Base-by-base conservation (phyloP, 352 stramenopile species). In the Aphanomyces invadans region DNA sequence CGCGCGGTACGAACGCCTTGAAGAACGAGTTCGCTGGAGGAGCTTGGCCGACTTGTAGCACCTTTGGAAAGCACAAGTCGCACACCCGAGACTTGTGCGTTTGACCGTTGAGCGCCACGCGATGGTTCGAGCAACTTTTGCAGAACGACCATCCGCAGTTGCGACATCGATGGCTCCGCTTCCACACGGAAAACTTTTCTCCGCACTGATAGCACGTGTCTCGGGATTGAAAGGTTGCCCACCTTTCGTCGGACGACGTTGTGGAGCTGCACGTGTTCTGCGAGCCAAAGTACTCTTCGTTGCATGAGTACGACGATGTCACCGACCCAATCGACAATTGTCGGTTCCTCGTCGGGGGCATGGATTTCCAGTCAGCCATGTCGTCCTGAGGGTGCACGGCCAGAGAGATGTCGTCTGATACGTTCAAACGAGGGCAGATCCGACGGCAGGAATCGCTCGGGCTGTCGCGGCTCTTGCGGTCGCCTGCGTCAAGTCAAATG, bases 81-180 rank as follows among this genome's bases (percentile, higher is more conserved):
- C 86, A 94, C 21, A 94, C 80, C 46, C 86, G 78, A 42, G 86
- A 94, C 65, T 89, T 89, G 76, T 94, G 86, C 54, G 83, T 87
- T 69, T 94, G 86, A 19, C 83, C 83, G 2, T 75, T 76, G 15
- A 94, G 75, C 55, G 86, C 81, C 0, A 83, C 84, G 54, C 88
- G 88, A 49, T 78, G 90, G 46, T 83, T 76, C 32, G 86, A 94
- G 66, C 86, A 94, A 59, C 86, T 91, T 65, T 86, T 81, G 49
- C 86, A 94, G 46, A 92, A 92, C 2, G 88, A 62, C 62, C 90
- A 87, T 9, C 83, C 86, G 54, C 86, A 94, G 26, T 81, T 74
- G 48, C 86, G 76, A 69, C 86, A 94, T 38, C 86, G 81, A 69
- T 94, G 86, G 49, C 81, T 87, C 25, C 86, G 83, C 56, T 86